A percentile compares a stretch with the other conserved stretches of the same genome.
phyloP scores from a whole-genome alignment of 139 green algal species.

The Nannochloris sp. region DNA sequence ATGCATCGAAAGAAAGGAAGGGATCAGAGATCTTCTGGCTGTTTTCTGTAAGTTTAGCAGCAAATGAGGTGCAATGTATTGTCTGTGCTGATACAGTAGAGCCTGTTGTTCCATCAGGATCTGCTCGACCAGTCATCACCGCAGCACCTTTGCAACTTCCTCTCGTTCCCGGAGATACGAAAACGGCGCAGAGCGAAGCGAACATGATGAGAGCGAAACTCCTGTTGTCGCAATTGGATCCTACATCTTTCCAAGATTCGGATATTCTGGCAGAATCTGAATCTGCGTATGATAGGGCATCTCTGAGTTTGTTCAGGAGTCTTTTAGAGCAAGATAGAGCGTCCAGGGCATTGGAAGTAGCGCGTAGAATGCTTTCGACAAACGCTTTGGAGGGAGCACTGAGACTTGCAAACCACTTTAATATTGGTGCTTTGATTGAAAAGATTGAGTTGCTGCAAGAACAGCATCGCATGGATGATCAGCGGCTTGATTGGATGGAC shows the following conservation, averaged over 20 bases:
- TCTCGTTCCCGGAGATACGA: slow-evolving; percentile 28
- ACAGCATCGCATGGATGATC: slow-evolving; percentile 7
- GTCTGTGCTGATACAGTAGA: slow-evolving; percentile 34
- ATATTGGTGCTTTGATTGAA: slow-evolving; percentile 16
- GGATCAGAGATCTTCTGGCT: slow-evolving; percentile 59
- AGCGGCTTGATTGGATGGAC: not conserved
- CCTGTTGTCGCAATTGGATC: not conserved
- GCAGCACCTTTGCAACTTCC: slow-evolving; percentile 37
- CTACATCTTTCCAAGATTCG: not conserved
- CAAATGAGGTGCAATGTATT: slow-evolving; percentile 54
- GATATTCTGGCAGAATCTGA: slow-evolving; percentile 7
- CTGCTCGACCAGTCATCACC: slow-evolving; percentile 54
- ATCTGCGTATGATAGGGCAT: slow-evolving; percentile 18
- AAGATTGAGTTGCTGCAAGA: not conserved
- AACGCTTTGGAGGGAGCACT: slow-evolving; percentile 34
- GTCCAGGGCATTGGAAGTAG: slow-evolving; percentile 42
- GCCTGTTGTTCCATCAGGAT: slow-evolving; percentile 29
- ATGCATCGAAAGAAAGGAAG: slow-evolving; percentile 31
- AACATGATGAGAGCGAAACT: slow-evolving; percentile 11
- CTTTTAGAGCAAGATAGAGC: slow-evolving; percentile 34
- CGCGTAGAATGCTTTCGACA: slow-evolving; percentile 30
- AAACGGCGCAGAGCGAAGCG: slow-evolving; percentile 25
- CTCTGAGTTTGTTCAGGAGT: slow-evolving; percentile 21
- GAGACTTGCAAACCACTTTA: slow-evolving; percentile 46
- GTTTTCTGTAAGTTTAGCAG: slow-evolving; percentile 35